Evolutionary conservation across 805 yeast species (phyloP).

Genomic region (Hanseniaspora lachancei): DNA sequence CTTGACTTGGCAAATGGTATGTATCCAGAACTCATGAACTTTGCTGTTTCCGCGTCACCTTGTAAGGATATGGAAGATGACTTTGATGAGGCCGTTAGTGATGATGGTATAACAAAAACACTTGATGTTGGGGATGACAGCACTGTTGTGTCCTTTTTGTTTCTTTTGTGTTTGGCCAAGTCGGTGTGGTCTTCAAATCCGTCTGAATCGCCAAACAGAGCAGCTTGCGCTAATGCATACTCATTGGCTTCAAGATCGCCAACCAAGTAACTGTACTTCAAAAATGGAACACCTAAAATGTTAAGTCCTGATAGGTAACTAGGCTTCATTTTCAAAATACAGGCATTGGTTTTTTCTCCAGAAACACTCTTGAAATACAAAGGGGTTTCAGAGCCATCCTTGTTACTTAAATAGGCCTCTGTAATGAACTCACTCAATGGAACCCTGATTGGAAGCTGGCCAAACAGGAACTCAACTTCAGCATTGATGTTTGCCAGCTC

Average conservation of each 20-base stretch:
- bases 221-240: conserved; percentile 45
- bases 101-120: neutral
- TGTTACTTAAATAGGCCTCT: conserved; percentile 23
- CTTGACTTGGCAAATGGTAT: conserved; percentile 40
- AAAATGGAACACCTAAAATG: conserved; percentile 46
- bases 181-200: neutral
- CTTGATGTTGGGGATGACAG: neutral
- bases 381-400: conserved; percentile 22
- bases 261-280: conserved; percentile 42
- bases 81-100: neutral
- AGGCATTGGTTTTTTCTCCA: conserved; percentile 31
- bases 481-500: conserved; percentile 38
- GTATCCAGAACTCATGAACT: conserved; percentile 28
- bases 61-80: neutral
- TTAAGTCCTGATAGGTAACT: conserved; percentile 36
- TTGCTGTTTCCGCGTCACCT: neutral
- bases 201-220: neutral
- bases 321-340: conserved; percentile 42
- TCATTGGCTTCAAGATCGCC: conserved; percentile 46
- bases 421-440: conserved; percentile 38
- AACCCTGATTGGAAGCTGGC: conserved; percentile 36
- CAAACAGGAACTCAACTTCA: conserved; percentile 39
- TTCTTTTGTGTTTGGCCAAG: no score
- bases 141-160: neutral
- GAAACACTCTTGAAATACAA: conserved; percentile 40